Conservation (phyloP, 345 rosid species). For the Mercurialis annua region DNA sequence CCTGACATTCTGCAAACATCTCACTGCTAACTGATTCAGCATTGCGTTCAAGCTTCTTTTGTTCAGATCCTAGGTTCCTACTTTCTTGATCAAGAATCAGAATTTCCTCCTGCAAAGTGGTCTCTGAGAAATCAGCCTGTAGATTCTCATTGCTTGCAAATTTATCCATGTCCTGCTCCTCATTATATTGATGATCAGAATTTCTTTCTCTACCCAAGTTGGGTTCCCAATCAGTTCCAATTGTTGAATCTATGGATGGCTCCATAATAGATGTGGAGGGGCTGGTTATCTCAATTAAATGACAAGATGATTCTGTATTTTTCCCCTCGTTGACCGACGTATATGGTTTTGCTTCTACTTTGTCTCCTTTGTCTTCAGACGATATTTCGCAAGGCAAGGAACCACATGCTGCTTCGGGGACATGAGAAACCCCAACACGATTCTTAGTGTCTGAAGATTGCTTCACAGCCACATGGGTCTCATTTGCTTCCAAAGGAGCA, state of each 20-base stretch:
- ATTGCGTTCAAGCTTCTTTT: conserved; percentile 82
- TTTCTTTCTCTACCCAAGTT: conserved; percentile 30
- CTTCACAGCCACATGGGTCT: conserved; percentile 18
- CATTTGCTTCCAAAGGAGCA: conserved; percentile 19
- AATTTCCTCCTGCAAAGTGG: conserved; percentile 72
- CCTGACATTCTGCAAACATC: conserved; percentile 97
- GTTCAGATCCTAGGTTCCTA: conserved; percentile 65
- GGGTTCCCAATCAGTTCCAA: conserved; percentile 28
- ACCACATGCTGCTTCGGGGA: conserved; percentile 25
- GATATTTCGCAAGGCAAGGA: conserved; percentile 21
- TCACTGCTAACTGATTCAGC: conserved; percentile 93
- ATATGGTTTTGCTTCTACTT: conserved; percentile 27
- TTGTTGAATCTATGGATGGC: conserved; percentile 23
- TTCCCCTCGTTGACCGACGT: conserved; percentile 19
- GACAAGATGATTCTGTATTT: conserved; percentile 23
- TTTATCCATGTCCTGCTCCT: conserved; percentile 20
- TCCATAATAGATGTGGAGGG: conserved; percentile 23
- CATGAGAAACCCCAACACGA: conserved; percentile 27
- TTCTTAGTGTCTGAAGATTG: conserved; percentile 28
- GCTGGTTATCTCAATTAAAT: conserved; percentile 26
- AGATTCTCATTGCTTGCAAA: conserved; percentile 22
- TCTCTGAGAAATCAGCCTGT: conserved; percentile 42
- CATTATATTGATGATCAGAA: conserved; percentile 14
- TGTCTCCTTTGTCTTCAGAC: conserved; percentile 28
- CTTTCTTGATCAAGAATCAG: conserved; percentile 51